phyloP scores from a whole-genome alignment of 2,329 filamentous ascomycete species.

The Didymella exigua region DNA sequence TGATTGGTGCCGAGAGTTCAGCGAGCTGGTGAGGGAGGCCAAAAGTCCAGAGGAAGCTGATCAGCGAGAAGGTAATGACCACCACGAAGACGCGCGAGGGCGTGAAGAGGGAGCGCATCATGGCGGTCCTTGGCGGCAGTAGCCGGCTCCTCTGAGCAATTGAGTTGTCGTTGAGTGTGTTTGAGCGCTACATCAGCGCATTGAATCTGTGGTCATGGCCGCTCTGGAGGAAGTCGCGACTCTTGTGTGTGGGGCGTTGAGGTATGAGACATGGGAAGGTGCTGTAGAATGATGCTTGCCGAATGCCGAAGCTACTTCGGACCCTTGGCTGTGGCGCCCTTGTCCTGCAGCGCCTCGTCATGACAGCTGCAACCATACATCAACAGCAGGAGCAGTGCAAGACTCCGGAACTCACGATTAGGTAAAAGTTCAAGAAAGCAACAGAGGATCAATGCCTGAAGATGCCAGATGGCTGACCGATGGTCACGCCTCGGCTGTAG shows the following conservation, averaged over 20 bases:
- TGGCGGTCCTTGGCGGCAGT: slow-evolving; percentile 11
- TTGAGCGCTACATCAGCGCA: slow-evolving; percentile 8
- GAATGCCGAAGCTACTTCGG: slow-evolving; percentile 1
- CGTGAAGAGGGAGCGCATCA: slow-evolving; percentile 39
- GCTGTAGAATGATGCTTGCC: slow-evolving; percentile 3
- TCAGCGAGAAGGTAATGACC: slow-evolving; percentile 33
- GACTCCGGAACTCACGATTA: not conserved
- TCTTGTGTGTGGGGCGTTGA: not conserved
- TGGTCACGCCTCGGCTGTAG: not conserved
- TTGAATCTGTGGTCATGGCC: not conserved
- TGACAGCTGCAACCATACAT: not conserved
- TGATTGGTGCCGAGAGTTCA: slow-evolving; percentile 28
- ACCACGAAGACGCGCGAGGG: slow-evolving; percentile 40
- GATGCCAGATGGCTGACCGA: not conserved
- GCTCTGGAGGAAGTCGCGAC: not conserved
- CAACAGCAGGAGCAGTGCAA: not conserved
- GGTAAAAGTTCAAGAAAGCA: not conserved
- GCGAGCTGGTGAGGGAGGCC: slow-evolving; percentile 31
- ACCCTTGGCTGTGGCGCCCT: slow-evolving; percentile 4
- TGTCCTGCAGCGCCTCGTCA: not conserved
- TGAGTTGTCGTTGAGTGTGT: not conserved
- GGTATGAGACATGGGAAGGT: slow-evolving; percentile 1
- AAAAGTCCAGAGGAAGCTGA: slow-evolving; percentile 42
- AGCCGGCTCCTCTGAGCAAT: not conserved
- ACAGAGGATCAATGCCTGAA: too few species aligned